Percentiles rank a stretch among this genome's conserved stretches.
Evolutionary conservation across 192 early-diverging fungal species (phyloP).

Genomic region (Backusella sp.): DNA sequence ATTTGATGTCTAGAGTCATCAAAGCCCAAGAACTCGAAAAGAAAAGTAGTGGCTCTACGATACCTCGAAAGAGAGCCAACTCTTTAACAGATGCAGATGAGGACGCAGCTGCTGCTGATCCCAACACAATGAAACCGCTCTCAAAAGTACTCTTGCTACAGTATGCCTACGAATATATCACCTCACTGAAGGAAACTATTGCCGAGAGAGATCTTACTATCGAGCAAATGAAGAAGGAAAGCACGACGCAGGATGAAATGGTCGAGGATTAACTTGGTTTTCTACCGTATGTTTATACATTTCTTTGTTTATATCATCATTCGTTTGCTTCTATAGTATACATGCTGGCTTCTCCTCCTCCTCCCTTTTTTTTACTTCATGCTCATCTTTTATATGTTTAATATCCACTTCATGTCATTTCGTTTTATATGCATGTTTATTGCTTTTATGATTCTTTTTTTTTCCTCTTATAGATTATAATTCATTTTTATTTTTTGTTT

Average conservation of each 20-base stretch:
- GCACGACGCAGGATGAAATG: background rate
- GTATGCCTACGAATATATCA: constrained; percentile 37
- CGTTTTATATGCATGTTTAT: background rate
- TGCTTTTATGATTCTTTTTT: background rate
- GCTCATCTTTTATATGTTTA: background rate
- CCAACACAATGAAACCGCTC: constrained; percentile 18
- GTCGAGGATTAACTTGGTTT: background rate
- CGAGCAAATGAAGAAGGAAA: background rate
- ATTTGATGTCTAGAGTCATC: constrained; percentile 18
- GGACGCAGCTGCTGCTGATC: background rate
- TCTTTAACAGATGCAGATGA: background rate
- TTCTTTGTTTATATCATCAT: background rate
- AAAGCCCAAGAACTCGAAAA: constrained; percentile 24
- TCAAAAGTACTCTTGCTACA: constrained; percentile 33
- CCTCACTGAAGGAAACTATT: constrained; percentile 18
- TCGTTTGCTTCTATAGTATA: background rate
- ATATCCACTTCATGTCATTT: background rate
- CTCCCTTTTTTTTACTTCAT: background rate
- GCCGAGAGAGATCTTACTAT: constrained; percentile 19
- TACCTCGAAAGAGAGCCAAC: background rate
- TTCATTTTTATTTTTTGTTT: background rate
- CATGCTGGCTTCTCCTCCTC: background rate
- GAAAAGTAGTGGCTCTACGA: background rate
- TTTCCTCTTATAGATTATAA: background rate
- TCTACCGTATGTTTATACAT: background rate